Conservation (phyloP, 176 grass and related monocot species). For the Juncus effusus region DNA sequence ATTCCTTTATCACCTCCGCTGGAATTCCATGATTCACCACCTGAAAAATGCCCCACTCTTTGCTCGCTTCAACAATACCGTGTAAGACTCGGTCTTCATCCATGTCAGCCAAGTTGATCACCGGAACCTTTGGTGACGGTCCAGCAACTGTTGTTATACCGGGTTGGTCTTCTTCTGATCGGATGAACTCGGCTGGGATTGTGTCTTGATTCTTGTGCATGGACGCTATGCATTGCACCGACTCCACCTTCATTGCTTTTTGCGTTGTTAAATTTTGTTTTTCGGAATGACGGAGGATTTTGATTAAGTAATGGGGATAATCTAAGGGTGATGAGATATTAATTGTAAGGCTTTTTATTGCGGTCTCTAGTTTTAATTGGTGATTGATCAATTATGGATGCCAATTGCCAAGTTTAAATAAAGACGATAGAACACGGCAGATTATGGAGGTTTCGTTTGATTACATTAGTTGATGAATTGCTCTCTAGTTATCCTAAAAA, state of each 20-base stretch:
- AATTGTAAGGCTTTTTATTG: not conserved
- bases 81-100: not conserved
- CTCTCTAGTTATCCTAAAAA: too few species aligned
- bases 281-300: not conserved
- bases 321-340: not conserved
- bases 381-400: not conserved
- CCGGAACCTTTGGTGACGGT: constrained; percentile 34
- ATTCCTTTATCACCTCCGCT: constrained; percentile 30
- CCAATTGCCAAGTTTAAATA: not conserved
- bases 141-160: constrained; percentile 46
- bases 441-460: not conserved
- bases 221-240: constrained; percentile 44
- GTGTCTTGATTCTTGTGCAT: not conserved
- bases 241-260: constrained; percentile 23
- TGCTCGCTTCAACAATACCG: constrained; percentile 31
- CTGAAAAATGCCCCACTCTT: constrained; percentile 72
- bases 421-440: not conserved
- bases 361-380: not conserved
- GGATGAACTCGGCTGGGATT: constrained; percentile 51
- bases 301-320: not conserved
- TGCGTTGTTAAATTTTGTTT: not conserved
- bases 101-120: constrained; percentile 52
- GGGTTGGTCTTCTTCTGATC: constrained; percentile 50
- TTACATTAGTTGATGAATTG: too few species aligned
- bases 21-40: constrained; percentile 72